A percentile compares a stretch with the other conserved stretches of the same genome.
phyloP scores from a whole-genome alignment of 2,329 filamentous ascomycete species.

The Nemania serpens region DNA sequence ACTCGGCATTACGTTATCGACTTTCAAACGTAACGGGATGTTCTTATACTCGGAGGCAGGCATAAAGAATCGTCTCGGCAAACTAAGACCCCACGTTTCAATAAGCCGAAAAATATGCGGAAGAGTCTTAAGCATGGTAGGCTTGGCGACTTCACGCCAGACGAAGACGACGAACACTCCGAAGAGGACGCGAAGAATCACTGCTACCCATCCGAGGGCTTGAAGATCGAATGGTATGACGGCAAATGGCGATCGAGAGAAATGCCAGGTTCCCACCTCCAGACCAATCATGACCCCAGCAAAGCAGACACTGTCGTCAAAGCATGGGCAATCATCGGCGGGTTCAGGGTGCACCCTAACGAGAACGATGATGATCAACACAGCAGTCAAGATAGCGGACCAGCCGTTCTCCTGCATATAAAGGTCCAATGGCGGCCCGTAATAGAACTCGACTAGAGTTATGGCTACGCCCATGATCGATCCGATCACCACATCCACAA shows the following conservation, averaged over 20 bases:
- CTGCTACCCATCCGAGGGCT: slow-evolving; percentile 67
- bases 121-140: slow-evolving; percentile 73
- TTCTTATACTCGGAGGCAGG: slow-evolving; percentile 88
- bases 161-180: slow-evolving; percentile 84
- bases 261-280: slow-evolving; percentile 84
- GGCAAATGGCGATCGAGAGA: slow-evolving; percentile 58
- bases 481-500: slow-evolving; percentile 86
- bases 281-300: slow-evolving; percentile 86
- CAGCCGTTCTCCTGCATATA: slow-evolving; percentile 71
- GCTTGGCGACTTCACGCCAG: slow-evolving; percentile 91
- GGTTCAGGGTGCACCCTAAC: slow-evolving; percentile 94
- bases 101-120: slow-evolving; percentile 88
- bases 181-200: slow-evolving; percentile 70
- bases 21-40: slow-evolving; percentile 70
- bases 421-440: slow-evolving; percentile 66
- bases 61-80: slow-evolving; percentile 90
- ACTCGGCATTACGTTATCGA: slow-evolving; percentile 86
- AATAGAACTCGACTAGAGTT: slow-evolving; percentile 63
- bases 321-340: slow-evolving; percentile 95
- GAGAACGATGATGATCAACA: slow-evolving; percentile 71
- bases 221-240: slow-evolving; percentile 66
- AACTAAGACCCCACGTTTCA: slow-evolving; percentile 75
- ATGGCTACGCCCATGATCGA: slow-evolving; percentile 74
- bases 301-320: slow-evolving; percentile 94
- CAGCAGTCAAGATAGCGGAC: slow-evolving; percentile 66